Percentiles rank a stretch among this genome's conserved stretches.
Conservation (phyloP, 257 asterid species). For the Solanum pimpinellifolium region DNA sequence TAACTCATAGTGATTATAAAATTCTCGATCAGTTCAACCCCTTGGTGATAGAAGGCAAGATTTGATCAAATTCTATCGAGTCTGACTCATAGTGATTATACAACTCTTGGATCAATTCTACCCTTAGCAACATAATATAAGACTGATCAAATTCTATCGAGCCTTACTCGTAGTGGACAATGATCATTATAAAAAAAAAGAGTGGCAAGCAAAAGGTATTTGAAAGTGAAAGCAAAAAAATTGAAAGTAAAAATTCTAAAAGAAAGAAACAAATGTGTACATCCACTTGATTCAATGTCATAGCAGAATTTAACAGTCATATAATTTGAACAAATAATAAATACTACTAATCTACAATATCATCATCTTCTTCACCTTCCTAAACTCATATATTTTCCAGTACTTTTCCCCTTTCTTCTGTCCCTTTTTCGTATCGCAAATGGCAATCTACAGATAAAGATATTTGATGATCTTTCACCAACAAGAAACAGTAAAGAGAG, state of each 20-base stretch:
- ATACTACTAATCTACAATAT: background rate
- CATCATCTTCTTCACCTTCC: background rate
- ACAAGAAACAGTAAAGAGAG: background rate
- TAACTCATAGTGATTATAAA: background rate
- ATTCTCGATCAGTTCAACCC: no score
- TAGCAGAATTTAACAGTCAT: background rate
- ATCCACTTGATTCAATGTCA: background rate
- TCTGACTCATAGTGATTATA: no score
- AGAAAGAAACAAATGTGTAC: background rate
- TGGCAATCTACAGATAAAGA: background rate
- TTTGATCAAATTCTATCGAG: no score
- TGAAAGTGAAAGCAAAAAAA: background rate
- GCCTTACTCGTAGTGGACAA: fast-evolving
- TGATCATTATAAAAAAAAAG: background rate
- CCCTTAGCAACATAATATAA: background rate
- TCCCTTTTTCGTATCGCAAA: background rate
- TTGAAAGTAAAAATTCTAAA: background rate
- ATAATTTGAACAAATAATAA: background rate
- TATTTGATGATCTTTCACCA: background rate
- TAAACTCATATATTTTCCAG: background rate
- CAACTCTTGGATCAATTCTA: background rate
- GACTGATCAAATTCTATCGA: background rate
- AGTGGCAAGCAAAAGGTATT: background rate
- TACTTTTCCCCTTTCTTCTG: background rate
- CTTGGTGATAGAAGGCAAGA: no score